Evolutionary conservation across 164 flowering plant genomes (phyloP).

Genomic region (Annona cherimola): DNA sequence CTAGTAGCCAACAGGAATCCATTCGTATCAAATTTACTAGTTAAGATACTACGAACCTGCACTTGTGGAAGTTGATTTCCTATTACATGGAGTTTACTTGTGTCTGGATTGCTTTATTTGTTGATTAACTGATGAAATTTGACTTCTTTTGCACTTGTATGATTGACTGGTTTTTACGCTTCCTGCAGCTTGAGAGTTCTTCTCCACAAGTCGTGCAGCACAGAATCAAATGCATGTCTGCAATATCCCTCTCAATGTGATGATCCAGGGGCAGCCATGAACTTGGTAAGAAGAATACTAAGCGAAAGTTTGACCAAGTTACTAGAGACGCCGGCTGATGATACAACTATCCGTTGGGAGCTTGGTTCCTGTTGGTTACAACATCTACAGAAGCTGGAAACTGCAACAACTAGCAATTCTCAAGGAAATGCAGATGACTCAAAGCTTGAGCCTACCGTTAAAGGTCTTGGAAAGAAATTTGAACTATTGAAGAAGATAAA

Average conservation of each 20-base stretch:
- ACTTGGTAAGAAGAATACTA: slow-evolving; percentile 37
- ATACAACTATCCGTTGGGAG: slow-evolving; percentile 72
- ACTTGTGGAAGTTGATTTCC: not conserved
- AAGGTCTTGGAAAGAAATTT: slow-evolving; percentile 85
- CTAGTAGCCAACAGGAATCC: not conserved
- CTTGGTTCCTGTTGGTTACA: slow-evolving; percentile 89
- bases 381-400: slow-evolving; percentile 74
- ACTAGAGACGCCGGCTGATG: slow-evolving; percentile 23
- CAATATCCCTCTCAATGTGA: slow-evolving; percentile 24
- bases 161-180: not conserved
- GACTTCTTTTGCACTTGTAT: not conserved
- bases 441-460: slow-evolving; percentile 44
- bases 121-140: not conserved
- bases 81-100: not conserved
- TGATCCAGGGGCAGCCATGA: slow-evolving; percentile 34
- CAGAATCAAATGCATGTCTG: slow-evolving; percentile 30
- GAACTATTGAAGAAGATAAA: slow-evolving; percentile 73
- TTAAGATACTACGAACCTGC: not conserved
- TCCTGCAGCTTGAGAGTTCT: slow-evolving; percentile 70
- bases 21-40: not conserved
- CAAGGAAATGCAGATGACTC: slow-evolving; percentile 20
- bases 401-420: slow-evolving; percentile 25
- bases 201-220: slow-evolving; percentile 40
- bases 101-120: not conserved
- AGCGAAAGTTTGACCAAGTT: slow-evolving; percentile 54